These are phyloP conservation scores for Trypethelium eluteriae DNA, from an alignment of 495 filamentous ascomycete species.

Conservation along the genomic window DNA sequence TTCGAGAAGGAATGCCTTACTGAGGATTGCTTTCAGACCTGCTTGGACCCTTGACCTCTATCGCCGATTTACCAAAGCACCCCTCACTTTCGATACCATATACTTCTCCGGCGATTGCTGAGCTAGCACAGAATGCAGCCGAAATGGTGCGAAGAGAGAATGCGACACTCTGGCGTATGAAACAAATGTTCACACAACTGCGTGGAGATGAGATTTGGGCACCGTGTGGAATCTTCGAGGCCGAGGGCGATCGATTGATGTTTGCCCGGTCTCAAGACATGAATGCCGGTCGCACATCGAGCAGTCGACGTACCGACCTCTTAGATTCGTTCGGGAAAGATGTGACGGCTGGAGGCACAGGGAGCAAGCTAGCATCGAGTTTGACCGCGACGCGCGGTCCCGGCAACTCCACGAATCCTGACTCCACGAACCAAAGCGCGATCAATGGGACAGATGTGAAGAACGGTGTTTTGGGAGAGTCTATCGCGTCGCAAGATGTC, in stretches of 20 bases:
- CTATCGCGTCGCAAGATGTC: not conserved
- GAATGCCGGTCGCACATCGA: not conserved
- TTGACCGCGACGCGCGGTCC: not conserved
- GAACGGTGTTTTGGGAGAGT: not conserved
- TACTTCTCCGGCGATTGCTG: slow-evolving; percentile 67
- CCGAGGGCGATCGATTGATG: slow-evolving; percentile 46
- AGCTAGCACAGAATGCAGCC: slow-evolving; percentile 62
- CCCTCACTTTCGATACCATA: slow-evolving; percentile 78
- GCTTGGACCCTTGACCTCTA: slow-evolving; percentile 76
- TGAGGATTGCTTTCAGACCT: slow-evolving; percentile 49
- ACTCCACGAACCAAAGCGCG: not conserved
- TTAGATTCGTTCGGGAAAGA: not conserved
- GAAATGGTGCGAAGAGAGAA: slow-evolving; percentile 72
- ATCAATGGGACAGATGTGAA: not conserved
- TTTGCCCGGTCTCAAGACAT: slow-evolving; percentile 28
- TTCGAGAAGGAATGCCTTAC: slow-evolving; percentile 20
- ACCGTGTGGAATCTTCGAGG: slow-evolving; percentile 57
- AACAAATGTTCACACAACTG: slow-evolving; percentile 67
- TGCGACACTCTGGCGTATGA: slow-evolving; percentile 63
- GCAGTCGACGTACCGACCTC: not conserved
- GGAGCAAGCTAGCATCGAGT: not conserved
- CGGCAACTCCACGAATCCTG: not conserved
- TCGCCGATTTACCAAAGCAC: slow-evolving; percentile 76
- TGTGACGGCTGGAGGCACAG: not conserved
- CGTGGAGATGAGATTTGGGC: slow-evolving; percentile 75